phyloP scores from a whole-genome alignment of 1,139 yeast genomes.

The Suhomyces wounanorum region DNA sequence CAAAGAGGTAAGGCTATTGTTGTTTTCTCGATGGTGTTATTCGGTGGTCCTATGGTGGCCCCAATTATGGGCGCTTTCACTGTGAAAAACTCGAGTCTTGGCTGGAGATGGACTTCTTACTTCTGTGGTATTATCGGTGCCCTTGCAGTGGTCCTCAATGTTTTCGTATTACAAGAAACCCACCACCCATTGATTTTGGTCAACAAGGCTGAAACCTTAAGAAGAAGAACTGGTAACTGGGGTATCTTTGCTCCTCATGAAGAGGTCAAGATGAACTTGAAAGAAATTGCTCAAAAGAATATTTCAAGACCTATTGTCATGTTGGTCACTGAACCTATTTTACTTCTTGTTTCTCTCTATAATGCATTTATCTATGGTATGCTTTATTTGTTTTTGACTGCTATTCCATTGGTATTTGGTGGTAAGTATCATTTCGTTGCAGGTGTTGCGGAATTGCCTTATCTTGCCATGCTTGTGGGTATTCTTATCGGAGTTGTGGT shows the following conservation, averaged over 20 bases:
- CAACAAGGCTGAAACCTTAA: constrained; percentile 60
- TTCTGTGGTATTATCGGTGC: constrained; percentile 53
- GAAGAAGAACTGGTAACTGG: constrained; percentile 66
- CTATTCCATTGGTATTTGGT: constrained; percentile 73
- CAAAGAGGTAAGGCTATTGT: constrained; percentile 70
- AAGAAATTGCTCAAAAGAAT: constrained; percentile 69
- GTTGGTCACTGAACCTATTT: constrained; percentile 72
- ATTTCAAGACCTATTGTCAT: constrained; percentile 68
- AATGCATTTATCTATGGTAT: constrained; percentile 86
- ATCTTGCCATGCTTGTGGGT: constrained; percentile 63
- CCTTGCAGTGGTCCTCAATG: constrained; percentile 29
- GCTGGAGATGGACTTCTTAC: constrained; percentile 65
- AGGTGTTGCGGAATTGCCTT: constrained; percentile 65
- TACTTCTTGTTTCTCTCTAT: constrained; percentile 68
- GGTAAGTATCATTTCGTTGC: constrained; percentile 55
- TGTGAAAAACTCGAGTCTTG: constrained; percentile 27
- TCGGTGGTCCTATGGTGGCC: constrained; percentile 74
- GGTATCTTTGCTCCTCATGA: constrained; percentile 86
- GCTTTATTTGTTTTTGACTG: constrained; percentile 73
- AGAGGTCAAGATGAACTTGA: constrained; percentile 59
- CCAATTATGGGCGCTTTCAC: constrained; percentile 53
- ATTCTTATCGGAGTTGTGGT: constrained; percentile 56
- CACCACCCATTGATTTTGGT: constrained; percentile 55
- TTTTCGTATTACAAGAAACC: constrained; percentile 47
- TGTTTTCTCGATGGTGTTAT: constrained; percentile 65